phyloP scores from a whole-genome alignment of 1,139 yeast genomes.

The Kluyveromyces sp. region DNA sequence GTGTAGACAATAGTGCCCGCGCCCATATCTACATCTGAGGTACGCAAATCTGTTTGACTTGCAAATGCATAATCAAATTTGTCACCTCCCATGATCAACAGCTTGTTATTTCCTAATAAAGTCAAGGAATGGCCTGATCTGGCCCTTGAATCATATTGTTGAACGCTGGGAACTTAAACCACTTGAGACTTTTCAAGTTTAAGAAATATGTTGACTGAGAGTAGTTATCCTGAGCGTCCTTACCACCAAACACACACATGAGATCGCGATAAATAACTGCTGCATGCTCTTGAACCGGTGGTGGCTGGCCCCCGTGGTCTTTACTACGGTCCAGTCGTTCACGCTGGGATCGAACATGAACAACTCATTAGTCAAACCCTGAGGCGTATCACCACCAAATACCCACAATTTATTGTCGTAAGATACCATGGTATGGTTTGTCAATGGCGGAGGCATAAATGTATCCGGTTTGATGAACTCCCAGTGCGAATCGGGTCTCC shows the following conservation, averaged over 20 bases:
- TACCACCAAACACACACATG: slow-evolving; percentile 87
- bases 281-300: slow-evolving; percentile 89
- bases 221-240: slow-evolving; percentile 66
- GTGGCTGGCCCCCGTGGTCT: slow-evolving; percentile 59
- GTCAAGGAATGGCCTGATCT: slow-evolving; percentile 95
- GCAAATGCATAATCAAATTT: slow-evolving; percentile 47
- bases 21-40: slow-evolving; percentile 42
- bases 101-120: slow-evolving; percentile 52
- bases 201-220: slow-evolving; percentile 66
- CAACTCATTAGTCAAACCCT: slow-evolving; percentile 64
- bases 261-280: slow-evolving; percentile 72
- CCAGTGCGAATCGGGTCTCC: slow-evolving; percentile 82
- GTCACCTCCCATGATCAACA: slow-evolving; percentile 91
- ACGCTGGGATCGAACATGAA: slow-evolving; percentile 72
- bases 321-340: slow-evolving; percentile 52
- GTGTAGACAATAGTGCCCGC: slow-evolving; percentile 56
- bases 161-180: slow-evolving; percentile 58
- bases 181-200: slow-evolving; percentile 60
- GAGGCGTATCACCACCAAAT: slow-evolving; percentile 92
- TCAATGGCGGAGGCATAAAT: slow-evolving; percentile 73
- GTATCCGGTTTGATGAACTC: slow-evolving; percentile 52
- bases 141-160: slow-evolving; percentile 53
- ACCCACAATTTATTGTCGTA: slow-evolving; percentile 73
- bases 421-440: slow-evolving; percentile 86
- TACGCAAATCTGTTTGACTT: slow-evolving; percentile 39